Evolutionary conservation across 2,329 filamentous ascomycete genomes (phyloP).

Genomic region (Blumeria hordei): DNA sequence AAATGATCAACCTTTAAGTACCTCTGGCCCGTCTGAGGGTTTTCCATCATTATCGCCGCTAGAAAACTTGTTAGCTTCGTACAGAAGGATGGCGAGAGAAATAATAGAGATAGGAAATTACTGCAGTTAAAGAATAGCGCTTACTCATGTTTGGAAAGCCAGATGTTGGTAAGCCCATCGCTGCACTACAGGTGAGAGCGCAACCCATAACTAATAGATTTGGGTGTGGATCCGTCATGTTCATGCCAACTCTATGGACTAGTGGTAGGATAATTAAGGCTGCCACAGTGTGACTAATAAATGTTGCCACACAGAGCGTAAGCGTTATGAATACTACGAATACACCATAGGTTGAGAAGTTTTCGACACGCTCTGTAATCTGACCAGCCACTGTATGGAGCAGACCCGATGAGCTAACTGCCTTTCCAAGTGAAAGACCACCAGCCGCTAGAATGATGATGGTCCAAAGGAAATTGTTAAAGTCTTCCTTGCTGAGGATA

Average conservation of each 20-base stretch:
- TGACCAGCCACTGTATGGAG: conserved; percentile 62
- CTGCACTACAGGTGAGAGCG: conserved; percentile 91
- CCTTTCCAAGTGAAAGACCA: conserved; percentile 75
- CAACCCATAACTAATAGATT: conserved; percentile 89
- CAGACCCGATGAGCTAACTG: conserved; percentile 78
- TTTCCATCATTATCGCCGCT: conserved; percentile 99
- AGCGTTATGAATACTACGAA: conserved; percentile 63
- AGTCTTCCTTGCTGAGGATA: conserved; percentile 93
- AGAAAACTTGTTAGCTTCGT: conserved; percentile 5
- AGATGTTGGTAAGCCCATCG: conserved; percentile 85
- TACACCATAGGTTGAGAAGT: conserved; percentile 64
- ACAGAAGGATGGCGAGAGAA: neutral
- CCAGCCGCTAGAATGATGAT: conserved; percentile 96
- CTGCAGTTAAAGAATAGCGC: conserved; percentile 18
- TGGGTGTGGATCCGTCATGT: conserved; percentile 74
- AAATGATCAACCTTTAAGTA: conserved; percentile 90
- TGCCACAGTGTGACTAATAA: conserved; percentile 93
- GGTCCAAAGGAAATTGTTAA: conserved; percentile 99
- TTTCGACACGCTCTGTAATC: conserved; percentile 52
- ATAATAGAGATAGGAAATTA: neutral
- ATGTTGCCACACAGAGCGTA: conserved; percentile 83
- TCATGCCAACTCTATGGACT: conserved; percentile 60
- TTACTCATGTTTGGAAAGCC: conserved; percentile 99
- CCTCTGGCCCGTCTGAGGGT: conserved; percentile 66
- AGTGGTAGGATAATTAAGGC: conserved; percentile 85